A percentile compares a stretch with the other conserved stretches of the same genome.
Conservation (phyloP, 495 filamentous ascomycete species). For the Pyronema domesticum region DNA sequence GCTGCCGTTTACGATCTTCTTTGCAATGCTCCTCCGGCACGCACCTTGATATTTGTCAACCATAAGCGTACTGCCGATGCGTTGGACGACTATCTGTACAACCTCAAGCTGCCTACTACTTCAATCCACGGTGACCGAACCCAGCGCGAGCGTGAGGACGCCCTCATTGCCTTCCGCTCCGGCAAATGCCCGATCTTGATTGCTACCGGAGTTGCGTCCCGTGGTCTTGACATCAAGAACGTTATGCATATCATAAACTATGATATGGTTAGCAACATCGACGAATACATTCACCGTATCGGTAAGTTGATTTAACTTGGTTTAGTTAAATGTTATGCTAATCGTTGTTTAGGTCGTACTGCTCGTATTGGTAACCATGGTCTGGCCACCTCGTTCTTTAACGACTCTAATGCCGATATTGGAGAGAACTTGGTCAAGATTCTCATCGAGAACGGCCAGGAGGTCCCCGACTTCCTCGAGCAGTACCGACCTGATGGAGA, state of each 20-base stretch:
- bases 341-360: slow-evolving; percentile 44
- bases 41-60: slow-evolving; percentile 96
- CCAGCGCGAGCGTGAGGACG: slow-evolving; percentile 95
- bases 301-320: slow-evolving; percentile 28
- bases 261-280: slow-evolving; percentile 94
- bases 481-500: slow-evolving; percentile 4
- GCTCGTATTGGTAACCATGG: slow-evolving; percentile 98
- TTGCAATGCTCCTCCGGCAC: slow-evolving; percentile 77
- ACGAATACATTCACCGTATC: slow-evolving; percentile 98
- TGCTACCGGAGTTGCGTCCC: slow-evolving; percentile 90
- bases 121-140: slow-evolving; percentile 97
- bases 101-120: slow-evolving; percentile 95
- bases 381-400: slow-evolving; percentile 97
- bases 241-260: slow-evolving; percentile 99
- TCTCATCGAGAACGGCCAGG: slow-evolving; percentile 94
- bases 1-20: slow-evolving; percentile 93
- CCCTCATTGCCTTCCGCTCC: slow-evolving; percentile 90
- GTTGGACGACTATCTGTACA: slow-evolving; percentile 91
- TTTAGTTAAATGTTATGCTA: neutral
- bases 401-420: slow-evolving; percentile 94
- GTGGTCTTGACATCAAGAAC: slow-evolving; percentile 91
- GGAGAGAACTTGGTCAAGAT: slow-evolving; percentile 89
- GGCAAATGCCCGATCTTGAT: slow-evolving; percentile 90
- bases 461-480: slow-evolving; percentile 83
- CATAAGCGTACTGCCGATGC: slow-evolving; percentile 99